These are phyloP conservation scores for Kodamaea ohmeri DNA, from an alignment of 1,139 yeast species.

Conservation along the genomic window DNA sequence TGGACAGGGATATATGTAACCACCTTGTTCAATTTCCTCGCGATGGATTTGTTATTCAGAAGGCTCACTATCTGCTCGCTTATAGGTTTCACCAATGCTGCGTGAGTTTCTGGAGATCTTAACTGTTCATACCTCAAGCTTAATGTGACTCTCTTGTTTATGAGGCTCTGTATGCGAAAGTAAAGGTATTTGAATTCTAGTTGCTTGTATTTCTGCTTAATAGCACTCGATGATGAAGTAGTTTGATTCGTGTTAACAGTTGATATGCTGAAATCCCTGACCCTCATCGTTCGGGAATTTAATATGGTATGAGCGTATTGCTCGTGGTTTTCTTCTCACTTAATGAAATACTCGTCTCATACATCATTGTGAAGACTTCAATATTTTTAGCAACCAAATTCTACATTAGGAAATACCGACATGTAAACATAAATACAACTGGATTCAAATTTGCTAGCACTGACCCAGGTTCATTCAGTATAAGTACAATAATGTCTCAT, in stretches of 20 bases:
- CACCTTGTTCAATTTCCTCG: conserved; percentile 13
- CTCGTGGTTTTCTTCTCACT: neutral
- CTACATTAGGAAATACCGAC: conserved; percentile 4
- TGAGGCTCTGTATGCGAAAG: conserved; percentile 35
- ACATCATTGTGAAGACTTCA: neutral
- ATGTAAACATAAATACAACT: conserved; percentile 9
- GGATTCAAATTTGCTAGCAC: too few relatives aligned
- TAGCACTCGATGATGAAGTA: neutral
- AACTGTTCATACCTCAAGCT: conserved; percentile 56
- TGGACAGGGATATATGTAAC: conserved; percentile 10
- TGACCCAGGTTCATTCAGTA: too few relatives aligned
- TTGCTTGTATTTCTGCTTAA: conserved; percentile 16
- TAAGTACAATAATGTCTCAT: too few relatives aligned
- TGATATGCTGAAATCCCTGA: conserved; percentile 13
- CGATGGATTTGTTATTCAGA: conserved; percentile 18
- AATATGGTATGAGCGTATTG: neutral
- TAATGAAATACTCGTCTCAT: neutral
- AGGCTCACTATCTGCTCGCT: conserved; percentile 30
- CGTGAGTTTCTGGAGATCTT: conserved; percentile 51
- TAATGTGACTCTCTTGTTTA: conserved; percentile 43
- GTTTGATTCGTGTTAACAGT: conserved; percentile 8
- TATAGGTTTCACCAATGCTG: conserved; percentile 51
- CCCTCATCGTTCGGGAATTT: conserved; percentile 9
- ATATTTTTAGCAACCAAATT: conserved; percentile 7
- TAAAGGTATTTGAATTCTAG: conserved; percentile 41